Evolutionary conservation across 768 basidiomycete species (phyloP).

Genomic region (Hygrocybe coccinea): DNA sequence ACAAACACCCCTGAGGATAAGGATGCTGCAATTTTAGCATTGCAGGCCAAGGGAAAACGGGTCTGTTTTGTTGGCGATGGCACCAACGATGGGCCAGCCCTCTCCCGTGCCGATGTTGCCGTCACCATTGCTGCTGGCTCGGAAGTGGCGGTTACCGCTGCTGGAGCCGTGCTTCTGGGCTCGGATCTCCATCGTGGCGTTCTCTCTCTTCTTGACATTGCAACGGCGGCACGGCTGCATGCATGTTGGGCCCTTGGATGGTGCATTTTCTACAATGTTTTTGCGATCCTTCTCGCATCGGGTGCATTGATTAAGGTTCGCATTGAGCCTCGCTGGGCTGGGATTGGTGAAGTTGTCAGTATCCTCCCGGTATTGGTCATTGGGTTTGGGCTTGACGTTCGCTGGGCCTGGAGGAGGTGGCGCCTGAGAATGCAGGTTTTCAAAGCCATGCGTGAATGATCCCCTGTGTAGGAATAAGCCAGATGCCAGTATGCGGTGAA

Average conservation of each 20-base stretch:
- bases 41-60: constrained; percentile 21
- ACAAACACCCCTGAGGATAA: constrained; percentile 48
- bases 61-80: constrained; percentile 50
- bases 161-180: constrained; percentile 43
- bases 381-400: constrained; percentile 16
- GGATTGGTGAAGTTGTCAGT: constrained; percentile 41
- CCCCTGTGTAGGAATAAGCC: too few relatives aligned
- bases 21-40: constrained; percentile 26
- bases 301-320: constrained; percentile 41
- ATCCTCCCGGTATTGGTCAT: constrained; percentile 39
- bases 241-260: constrained; percentile 35
- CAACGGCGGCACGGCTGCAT: constrained; percentile 29
- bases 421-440: too few relatives aligned
- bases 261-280: constrained; percentile 41
- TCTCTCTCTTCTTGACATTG: constrained; percentile 34
- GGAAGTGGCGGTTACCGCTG: constrained; percentile 38
- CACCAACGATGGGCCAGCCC: constrained; percentile 47
- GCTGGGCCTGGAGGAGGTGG: not conserved
- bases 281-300: constrained; percentile 45
- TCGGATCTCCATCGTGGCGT: constrained; percentile 34
- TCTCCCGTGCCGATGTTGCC: constrained; percentile 48
- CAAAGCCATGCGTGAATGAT: too few relatives aligned
- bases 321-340: constrained; percentile 40
- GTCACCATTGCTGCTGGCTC: constrained; percentile 35
- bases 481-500: too few relatives aligned